Evolutionary conservation across 75 land plant species (phyloP).

Genomic region (Cupressus sempervirens): DNA sequence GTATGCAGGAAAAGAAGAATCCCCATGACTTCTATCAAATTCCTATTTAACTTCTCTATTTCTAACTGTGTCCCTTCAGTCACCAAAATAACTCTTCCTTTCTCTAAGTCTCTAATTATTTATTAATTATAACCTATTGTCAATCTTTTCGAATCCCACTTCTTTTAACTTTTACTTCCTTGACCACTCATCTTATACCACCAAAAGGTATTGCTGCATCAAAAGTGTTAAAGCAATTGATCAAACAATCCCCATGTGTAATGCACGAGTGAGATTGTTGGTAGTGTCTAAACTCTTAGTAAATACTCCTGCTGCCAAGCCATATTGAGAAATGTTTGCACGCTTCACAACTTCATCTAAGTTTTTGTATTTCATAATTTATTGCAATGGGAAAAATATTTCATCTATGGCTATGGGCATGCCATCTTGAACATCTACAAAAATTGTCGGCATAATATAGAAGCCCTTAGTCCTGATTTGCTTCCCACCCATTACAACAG

Average conservation of each 20-base stretch:
- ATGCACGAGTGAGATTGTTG: conserved; percentile 66
- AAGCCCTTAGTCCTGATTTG: conserved; percentile 38
- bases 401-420: conserved; percentile 42
- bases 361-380: conserved; percentile 35
- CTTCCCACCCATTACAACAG: conserved; percentile 38
- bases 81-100: too few species aligned
- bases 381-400: conserved; percentile 54
- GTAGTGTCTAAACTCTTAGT: conserved; percentile 68
- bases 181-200: conserved; percentile 90
- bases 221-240: conserved; percentile 83
- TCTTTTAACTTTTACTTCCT: too few species aligned
- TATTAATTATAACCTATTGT: too few species aligned
- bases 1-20: too few species aligned
- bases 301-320: conserved; percentile 95
- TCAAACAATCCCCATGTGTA: conserved; percentile 80
- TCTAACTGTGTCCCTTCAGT: too few species aligned
- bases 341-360: conserved; percentile 59
- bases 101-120: too few species aligned
- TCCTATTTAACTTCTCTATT: too few species aligned
- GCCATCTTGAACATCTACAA: conserved; percentile 44
- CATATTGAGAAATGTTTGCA: conserved; percentile 70
- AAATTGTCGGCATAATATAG: conserved; percentile 52
- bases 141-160: too few species aligned
- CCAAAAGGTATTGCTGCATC: conserved; percentile 97
- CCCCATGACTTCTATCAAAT: too few species aligned